Evolutionary conservation across 2,329 filamentous ascomycete species (phyloP).

Genomic region (Apiospora arundinis): DNA sequence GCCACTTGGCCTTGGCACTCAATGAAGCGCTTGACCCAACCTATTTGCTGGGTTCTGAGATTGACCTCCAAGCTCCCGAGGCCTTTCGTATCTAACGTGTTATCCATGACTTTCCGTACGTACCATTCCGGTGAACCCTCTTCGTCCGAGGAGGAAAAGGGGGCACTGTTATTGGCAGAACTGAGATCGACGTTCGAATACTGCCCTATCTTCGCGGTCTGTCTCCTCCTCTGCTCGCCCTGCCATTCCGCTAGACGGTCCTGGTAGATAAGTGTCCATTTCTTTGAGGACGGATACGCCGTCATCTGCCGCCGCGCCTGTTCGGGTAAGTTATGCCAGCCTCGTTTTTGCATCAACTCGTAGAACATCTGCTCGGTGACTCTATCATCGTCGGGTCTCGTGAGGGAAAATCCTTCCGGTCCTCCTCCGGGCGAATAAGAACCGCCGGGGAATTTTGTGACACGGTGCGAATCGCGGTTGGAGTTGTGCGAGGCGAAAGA

Average conservation of each 20-base stretch:
- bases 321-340: conserved; percentile 96
- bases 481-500: conserved; percentile 57
- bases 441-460: conserved; percentile 58
- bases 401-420: conserved; percentile 65
- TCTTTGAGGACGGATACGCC: conserved; percentile 91
- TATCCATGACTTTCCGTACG: conserved; percentile 95
- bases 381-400: conserved; percentile 79
- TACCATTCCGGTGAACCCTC: conserved; percentile 99
- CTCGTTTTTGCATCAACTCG: conserved; percentile 94
- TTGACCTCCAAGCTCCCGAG: conserved; percentile 94
- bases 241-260: conserved; percentile 93
- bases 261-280: conserved; percentile 97
- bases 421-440: conserved; percentile 33
- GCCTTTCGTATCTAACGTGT: conserved; percentile 89
- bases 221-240: conserved; percentile 87
- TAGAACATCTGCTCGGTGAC: conserved; percentile 91
- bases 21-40: conserved; percentile 95
- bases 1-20: conserved; percentile 97
- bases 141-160: conserved; percentile 75
- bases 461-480: conserved; percentile 62
- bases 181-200: conserved; percentile 70
- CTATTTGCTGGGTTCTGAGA: conserved; percentile 93
- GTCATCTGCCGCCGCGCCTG: conserved; percentile 95
- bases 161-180: conserved; percentile 47
- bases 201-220: conserved; percentile 74